Percentiles rank a stretch among this genome's conserved stretches.
Conservation (phyloP, 2,329 filamentous ascomycete species). For the Chaetomium globosum region DNA sequence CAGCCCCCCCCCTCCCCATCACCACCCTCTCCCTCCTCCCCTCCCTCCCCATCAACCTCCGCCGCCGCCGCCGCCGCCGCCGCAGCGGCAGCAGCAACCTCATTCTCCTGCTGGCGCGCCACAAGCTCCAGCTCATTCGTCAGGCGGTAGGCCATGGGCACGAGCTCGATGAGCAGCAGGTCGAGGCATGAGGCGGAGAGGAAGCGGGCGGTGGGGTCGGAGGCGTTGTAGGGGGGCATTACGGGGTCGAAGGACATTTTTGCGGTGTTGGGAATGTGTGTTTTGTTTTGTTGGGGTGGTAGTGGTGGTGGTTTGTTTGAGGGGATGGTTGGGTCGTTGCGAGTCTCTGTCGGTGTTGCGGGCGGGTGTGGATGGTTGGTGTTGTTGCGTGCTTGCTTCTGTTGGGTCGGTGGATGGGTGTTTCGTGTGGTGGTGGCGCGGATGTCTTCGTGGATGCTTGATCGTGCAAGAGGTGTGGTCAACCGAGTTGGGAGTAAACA, state of each 20-base stretch:
- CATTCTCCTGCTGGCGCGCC: constrained; percentile 42
- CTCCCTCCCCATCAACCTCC: neutral
- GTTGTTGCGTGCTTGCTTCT: neutral
- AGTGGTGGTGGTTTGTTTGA: neutral
- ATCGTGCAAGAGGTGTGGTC: neutral
- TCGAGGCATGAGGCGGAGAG: constrained; percentile 86
- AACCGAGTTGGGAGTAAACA: neutral
- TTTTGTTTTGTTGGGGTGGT: too few relatives aligned
- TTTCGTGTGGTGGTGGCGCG: neutral
- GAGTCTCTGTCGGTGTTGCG: neutral
- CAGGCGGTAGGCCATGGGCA: constrained; percentile 88
- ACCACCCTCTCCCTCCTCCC: neutral
- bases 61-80: constrained; percentile 18
- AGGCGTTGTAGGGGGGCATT: constrained; percentile 68
- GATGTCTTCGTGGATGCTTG: neutral
- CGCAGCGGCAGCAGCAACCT: constrained; percentile 28
- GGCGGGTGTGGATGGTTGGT: neutral
- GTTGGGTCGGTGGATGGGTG: neutral
- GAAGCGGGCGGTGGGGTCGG: constrained; percentile 74
- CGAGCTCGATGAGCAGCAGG: constrained; percentile 93
- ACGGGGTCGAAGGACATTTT: constrained; percentile 74
- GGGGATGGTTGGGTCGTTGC: neutral
- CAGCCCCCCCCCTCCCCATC: neutral
- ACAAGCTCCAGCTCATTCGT: constrained; percentile 68
- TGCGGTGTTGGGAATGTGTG: neutral